A percentile compares a stretch with the other conserved stretches of the same genome.
phyloP scores from a whole-genome alignment of 129 eudicot genomes.

The Artemisia annua region DNA sequence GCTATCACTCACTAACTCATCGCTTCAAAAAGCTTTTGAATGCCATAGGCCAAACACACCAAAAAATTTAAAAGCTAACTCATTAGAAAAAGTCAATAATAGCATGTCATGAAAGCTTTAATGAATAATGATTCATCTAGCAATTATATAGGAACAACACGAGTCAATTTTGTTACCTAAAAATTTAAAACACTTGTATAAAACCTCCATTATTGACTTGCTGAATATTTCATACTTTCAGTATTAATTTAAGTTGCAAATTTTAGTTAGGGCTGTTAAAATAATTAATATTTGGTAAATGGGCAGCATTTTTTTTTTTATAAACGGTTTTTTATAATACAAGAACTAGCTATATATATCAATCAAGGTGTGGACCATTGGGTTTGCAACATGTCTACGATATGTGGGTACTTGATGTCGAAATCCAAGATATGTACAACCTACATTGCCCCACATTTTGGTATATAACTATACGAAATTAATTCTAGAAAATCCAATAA shows the following conservation, averaged over 20 bases:
- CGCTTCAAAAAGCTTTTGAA: too few relatives aligned
- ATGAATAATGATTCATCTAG: too few relatives aligned
- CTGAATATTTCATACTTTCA: neutral
- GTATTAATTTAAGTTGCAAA: neutral
- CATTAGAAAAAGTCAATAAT: too few relatives aligned
- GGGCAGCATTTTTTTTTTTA: conserved; percentile 16
- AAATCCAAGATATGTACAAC: conserved; percentile 11
- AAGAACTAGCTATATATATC: neutral
- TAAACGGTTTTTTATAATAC: conserved; percentile 2
- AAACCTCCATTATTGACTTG: neutral
- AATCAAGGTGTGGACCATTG: conserved; percentile 23
- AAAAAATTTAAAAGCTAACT: too few relatives aligned
- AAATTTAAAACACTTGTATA: too few relatives aligned
- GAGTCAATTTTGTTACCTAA: too few relatives aligned
- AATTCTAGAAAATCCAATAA: neutral
- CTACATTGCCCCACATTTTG: conserved; percentile 4
- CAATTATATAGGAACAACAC: too few relatives aligned
- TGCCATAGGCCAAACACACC: too few relatives aligned
- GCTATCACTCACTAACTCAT: too few relatives aligned
- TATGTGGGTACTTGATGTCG: conserved; percentile 12
- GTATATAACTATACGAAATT: conserved; percentile 8
- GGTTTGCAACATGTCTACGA: conserved; percentile 6
- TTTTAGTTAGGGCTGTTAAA: conserved; percentile 23
- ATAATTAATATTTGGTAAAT: conserved; percentile 14
- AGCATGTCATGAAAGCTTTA: too few relatives aligned